phyloP scores from a whole-genome alignment of 306 rosid species.

The Pyrus betulifolia region DNA sequence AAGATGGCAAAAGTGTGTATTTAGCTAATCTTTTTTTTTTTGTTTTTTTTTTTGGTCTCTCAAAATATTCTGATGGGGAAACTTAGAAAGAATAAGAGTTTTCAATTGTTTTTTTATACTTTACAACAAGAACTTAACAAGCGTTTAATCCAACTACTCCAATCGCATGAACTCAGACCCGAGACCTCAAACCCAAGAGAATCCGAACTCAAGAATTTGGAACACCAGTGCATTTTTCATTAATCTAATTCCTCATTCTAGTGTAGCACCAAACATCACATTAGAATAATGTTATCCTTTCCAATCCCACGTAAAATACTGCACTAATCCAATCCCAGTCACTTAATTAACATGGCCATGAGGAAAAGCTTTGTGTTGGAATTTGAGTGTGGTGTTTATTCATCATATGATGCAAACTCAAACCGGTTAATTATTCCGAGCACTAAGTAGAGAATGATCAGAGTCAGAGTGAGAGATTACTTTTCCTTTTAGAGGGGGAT shows the following conservation, averaged over 20 bases:
- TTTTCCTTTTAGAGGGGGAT: constrained; percentile 29
- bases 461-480: constrained; percentile 2
- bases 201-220: background rate
- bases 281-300: background rate
- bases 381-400: background rate
- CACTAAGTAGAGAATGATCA: constrained; percentile 36
- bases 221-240: background rate
- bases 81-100: background rate
- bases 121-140: background rate
- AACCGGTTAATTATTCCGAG: constrained; percentile 33
- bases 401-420: constrained; percentile 10
- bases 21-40: constrained; percentile 2
- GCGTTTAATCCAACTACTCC: background rate
- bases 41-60: constrained; percentile 6
- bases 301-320: background rate
- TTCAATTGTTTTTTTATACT: background rate
- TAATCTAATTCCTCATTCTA: background rate
- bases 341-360: background rate
- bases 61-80: constrained; percentile 13
- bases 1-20: background rate
- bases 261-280: background rate
- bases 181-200: background rate
- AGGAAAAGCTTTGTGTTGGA: background rate
- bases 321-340: background rate
- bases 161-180: background rate